Conservation (phyloP, 495 filamentous ascomycete species). For the Friedmanniomyces simplex region DNA sequence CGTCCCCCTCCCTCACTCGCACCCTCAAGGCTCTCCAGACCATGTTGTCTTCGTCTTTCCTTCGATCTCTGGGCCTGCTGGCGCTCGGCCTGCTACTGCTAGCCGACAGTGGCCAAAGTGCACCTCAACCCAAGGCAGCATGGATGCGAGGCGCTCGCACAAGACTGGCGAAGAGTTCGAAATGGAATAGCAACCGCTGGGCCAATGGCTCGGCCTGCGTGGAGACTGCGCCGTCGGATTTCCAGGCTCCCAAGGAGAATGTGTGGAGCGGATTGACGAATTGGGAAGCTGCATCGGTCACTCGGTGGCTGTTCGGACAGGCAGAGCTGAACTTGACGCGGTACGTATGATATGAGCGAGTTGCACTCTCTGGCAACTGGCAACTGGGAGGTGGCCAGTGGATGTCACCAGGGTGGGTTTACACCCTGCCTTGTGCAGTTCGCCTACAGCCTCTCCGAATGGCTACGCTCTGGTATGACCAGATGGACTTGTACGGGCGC, state of each 20-base stretch:
- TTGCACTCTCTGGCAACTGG: no score
- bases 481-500: no score
- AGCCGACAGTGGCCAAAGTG: not conserved
- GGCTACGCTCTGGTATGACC: no score
- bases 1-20: not conserved
- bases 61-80: not conserved
- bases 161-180: not conserved
- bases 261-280: conserved; percentile 12
- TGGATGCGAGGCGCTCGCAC: conserved; percentile 1
- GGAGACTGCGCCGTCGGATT: not conserved
- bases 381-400: no score
- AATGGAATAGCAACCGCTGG: not conserved
- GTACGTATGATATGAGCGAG: no score
- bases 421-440: no score
- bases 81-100: not conserved
- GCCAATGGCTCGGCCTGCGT: not conserved
- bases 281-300: conserved; percentile 7
- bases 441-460: no score
- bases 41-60: not conserved
- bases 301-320: conserved; percentile 8
- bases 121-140: not conserved
- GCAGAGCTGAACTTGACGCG: conserved; percentile 8
- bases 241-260: conserved; percentile 16
- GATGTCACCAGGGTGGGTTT: no score
- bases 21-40: not conserved